These are phyloP conservation scores for Candida tetrigidarum DNA, from an alignment of 1,139 yeast species.

Conservation along the genomic window DNA sequence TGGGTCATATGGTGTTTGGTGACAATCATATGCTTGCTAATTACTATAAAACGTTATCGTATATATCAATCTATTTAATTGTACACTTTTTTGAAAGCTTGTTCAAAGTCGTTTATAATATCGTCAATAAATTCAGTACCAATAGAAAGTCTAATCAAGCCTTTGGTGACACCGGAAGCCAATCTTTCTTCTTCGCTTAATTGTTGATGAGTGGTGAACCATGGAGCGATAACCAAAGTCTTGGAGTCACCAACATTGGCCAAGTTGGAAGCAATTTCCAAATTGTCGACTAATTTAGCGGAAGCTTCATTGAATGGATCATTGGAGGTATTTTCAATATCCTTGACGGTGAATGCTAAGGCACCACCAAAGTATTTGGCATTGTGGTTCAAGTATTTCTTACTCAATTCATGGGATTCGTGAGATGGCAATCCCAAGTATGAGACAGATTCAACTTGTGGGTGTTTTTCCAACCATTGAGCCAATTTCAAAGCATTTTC, in stretches of 20 bases:
- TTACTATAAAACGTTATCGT: slow-evolving; percentile 7
- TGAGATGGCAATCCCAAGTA: slow-evolving; percentile 91
- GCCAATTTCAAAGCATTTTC: slow-evolving; percentile 85
- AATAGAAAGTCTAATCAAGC: slow-evolving; percentile 83
- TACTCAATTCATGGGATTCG: slow-evolving; percentile 78
- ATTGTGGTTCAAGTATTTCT: slow-evolving; percentile 67
- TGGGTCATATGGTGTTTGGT: slow-evolving; percentile 9
- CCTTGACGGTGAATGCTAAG: slow-evolving; percentile 86
- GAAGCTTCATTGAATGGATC: slow-evolving; percentile 75
- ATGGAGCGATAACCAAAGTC: slow-evolving; percentile 94
- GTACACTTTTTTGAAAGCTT: slow-evolving; percentile 66
- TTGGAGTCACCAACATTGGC: slow-evolving; percentile 98
- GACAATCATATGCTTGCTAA: slow-evolving; percentile 3
- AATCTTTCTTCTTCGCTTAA: slow-evolving; percentile 77
- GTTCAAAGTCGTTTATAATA: slow-evolving; percentile 83
- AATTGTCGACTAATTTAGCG: slow-evolving; percentile 78
- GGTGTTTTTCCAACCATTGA: slow-evolving; percentile 69
- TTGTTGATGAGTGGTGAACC: slow-evolving; percentile 95
- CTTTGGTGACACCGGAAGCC: slow-evolving; percentile 85
- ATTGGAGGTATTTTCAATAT: slow-evolving; percentile 44
- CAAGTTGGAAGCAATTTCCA: slow-evolving; percentile 85
- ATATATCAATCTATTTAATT: slow-evolving; percentile 13
- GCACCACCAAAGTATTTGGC: slow-evolving; percentile 81
- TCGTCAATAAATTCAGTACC: slow-evolving; percentile 93
- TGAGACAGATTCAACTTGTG: slow-evolving; percentile 83